Evolutionary conservation across 768 basidiomycete genomes (phyloP).

Genomic region (Suillus sp.): DNA sequence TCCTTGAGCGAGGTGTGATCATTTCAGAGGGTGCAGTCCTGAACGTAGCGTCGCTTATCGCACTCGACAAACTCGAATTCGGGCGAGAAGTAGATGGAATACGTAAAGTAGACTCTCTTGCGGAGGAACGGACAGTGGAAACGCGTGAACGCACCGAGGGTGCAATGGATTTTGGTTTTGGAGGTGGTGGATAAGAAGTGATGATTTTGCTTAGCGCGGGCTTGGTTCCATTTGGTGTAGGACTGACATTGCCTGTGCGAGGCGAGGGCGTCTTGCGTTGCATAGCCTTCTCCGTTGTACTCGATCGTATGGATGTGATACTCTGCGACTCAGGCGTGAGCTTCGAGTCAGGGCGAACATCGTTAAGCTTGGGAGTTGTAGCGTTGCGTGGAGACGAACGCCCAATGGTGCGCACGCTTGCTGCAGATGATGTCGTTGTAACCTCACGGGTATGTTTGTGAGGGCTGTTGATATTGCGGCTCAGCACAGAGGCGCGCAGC

Average conservation of each 20-base stretch:
- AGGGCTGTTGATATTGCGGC: constrained; percentile 29
- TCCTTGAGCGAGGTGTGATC: constrained; percentile 34
- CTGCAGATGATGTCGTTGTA: constrained; percentile 28
- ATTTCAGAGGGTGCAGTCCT: constrained; percentile 34
- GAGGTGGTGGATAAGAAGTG: constrained; percentile 13
- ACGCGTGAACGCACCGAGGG: constrained; percentile 25
- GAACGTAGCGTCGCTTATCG: constrained; percentile 34
- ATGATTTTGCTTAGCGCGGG: constrained; percentile 17
- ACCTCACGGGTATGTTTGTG: constrained; percentile 27
- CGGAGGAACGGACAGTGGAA: constrained; percentile 31
- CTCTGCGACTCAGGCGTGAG: constrained; percentile 53
- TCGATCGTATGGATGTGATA: constrained; percentile 27
- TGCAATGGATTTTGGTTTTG: constrained; percentile 16
- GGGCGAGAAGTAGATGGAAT: constrained; percentile 35
- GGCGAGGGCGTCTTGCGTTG: constrained; percentile 3
- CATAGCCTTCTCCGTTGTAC: constrained; percentile 25
- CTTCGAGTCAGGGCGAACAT: constrained; percentile 69
- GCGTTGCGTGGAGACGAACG: constrained; percentile 32
- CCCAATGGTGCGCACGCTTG: constrained; percentile 28
- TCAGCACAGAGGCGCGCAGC: constrained; percentile 46
- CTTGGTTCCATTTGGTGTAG: constrained; percentile 10
- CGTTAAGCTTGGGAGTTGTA: constrained; percentile 27
- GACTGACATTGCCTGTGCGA: constrained; percentile 8
- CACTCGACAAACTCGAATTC: constrained; percentile 31
- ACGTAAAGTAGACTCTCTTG: constrained; percentile 29